Evolutionary conservation across 2,329 filamentous ascomycete species (phyloP), one percentile per base, ranked within the genome.

Genomic region (Ophiostoma sp.): DNA sequence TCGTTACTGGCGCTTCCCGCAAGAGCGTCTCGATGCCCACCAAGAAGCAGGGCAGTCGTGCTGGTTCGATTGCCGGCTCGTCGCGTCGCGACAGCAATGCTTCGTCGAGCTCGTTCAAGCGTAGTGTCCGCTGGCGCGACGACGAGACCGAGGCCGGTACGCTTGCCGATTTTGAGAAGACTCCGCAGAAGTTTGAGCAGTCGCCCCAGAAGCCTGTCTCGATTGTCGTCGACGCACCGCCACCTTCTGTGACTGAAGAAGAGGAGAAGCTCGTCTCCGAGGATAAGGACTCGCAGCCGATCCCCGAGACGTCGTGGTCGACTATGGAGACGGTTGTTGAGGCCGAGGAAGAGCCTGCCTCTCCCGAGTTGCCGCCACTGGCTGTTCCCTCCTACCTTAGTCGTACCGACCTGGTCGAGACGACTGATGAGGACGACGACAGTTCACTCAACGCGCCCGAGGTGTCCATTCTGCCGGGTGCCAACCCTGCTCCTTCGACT

Each of bases 91-190:
- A 70, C 15, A 71, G 71, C 42, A 71, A 52, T 42, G 59, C 68
- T 7, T 69, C 71, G 50, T 59, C 63, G 1, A 31, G 39, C 50
- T 88, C 90, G 0, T 80, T 84, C 72, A 94, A 94, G 82, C 89
- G 95, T 74, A 91, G 88, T 63, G 95, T 99, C 6, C 89, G 95
- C 76, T 99, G 96, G 96, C 91, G 93, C 74, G 94, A 97, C 78
- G 96, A 98, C 78, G 93, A 89, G 79, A 84, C 91, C 1, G 92
- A 97, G 79, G 90, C 95, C 70, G 95, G 94, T 31, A 91, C 91
- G 0, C 84, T 98, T 72, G 94, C 93, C 12, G 96, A 98, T 80
- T 98, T 95, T 80, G 93, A 95, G 79, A 93, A 94, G 82, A 98
- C 95, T 2, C 95, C 96, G 0, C 88, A 94, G 80, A 92, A 91